Base-by-base conservation (phyloP, 768 basidiomycete species). In the Lentinula detonsa region DNA sequence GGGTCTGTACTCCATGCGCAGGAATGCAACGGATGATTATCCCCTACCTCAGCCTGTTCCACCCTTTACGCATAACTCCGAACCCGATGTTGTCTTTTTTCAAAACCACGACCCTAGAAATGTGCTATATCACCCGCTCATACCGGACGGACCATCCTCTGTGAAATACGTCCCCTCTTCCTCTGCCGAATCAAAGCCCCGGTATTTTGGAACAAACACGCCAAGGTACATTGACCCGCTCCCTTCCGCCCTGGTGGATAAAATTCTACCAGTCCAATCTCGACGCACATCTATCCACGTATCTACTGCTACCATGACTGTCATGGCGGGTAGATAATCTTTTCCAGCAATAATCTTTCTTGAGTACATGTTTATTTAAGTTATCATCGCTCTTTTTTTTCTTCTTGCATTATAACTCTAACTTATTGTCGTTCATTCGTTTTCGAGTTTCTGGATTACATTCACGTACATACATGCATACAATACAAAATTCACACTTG, bases 151-250 rank as follows among this genome's bases (percentile, higher is more conserved):
- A 43, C 64, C 7, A 37, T 62, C n/a, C 28, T 57, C 52, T 13
- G 42, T 15, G 58, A 23, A 31, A 40, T 45, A 57, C 28, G n/a
- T 49, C 34, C 8, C n/a, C 9, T 46, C 2, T 23, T 40, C 21
- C 13, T 46, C 18, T 49, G 43, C n/a, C 23, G 48, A 42, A 37
- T 37, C 31, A 23, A 57, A 35, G 46, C 57, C 33, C 57, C 59
- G 48, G 54, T 45, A 50, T 21, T 66, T 66, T 23, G 68, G 62
- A 31, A 63, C 70, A 33, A 43, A 61, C 8, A 34, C 59, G 21
- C 71, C 73, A 6, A 74, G 70, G 64, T 71, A 68, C 58, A 70
- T 79, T 28, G 74, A 82, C 64, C 85, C 85, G 9, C 75, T 87
- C 15, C 85, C 85, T 7, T 45, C 58, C 35, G 66, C 76, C 34